Percentiles rank a stretch among this genome's conserved stretches.
Conservation (phyloP, 768 basidiomycete genomes). For the Lentinula aciculospora region DNA sequence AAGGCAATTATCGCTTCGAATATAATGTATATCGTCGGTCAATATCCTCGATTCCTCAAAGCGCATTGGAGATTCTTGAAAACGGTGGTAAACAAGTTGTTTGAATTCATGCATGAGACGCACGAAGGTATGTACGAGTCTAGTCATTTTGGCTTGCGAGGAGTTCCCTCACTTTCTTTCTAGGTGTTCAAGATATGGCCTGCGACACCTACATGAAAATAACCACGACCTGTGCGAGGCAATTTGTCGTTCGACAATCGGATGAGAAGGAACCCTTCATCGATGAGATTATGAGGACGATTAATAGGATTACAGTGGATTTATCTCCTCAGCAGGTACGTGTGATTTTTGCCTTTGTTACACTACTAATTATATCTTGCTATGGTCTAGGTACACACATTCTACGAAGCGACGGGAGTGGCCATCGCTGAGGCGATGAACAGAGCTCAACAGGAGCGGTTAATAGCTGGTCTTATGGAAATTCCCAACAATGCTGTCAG, state of each 20-base stretch:
- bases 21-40: slow-evolving; percentile 78
- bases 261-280: slow-evolving; percentile 77
- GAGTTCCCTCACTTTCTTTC: neutral
- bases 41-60: slow-evolving; percentile 78
- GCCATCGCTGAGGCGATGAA: slow-evolving; percentile 82
- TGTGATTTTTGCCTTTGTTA: neutral
- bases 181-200: slow-evolving; percentile 84
- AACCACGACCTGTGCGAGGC: slow-evolving; percentile 72
- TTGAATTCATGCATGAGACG: slow-evolving; percentile 84
- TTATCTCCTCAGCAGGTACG: slow-evolving; percentile 57
- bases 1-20: slow-evolving; percentile 74
- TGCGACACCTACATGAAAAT: slow-evolving; percentile 87
- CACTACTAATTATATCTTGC: neutral
- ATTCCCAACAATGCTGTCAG: slow-evolving; percentile 68
- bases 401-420: slow-evolving; percentile 78
- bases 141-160: neutral
- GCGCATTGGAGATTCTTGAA: slow-evolving; percentile 87
- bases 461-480: slow-evolving; percentile 72
- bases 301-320: slow-evolving; percentile 70
- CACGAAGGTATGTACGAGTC: slow-evolving; percentile 50
- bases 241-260: slow-evolving; percentile 78
- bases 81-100: slow-evolving; percentile 80
- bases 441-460: slow-evolving; percentile 66
- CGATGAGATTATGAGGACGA: slow-evolving; percentile 65
- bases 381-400: slow-evolving; percentile 56